phyloP scores from a whole-genome alignment of 2,329 filamentous ascomycete species.

The Cercospora sesami region DNA sequence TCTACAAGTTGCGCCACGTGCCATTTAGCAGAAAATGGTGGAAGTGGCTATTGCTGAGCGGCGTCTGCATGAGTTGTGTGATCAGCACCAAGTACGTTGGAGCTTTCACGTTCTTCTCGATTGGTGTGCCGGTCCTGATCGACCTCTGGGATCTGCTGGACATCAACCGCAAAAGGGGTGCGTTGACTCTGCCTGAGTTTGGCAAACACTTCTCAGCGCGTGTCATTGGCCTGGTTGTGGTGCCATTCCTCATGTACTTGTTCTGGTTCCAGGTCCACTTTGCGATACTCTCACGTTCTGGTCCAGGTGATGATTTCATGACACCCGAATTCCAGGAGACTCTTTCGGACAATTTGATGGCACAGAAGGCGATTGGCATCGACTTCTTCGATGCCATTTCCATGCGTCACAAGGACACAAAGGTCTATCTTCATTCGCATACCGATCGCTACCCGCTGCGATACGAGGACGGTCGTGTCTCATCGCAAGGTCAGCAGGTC shows the following conservation, averaged over 20 bases:
- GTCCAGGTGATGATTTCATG: slow-evolving; percentile 98
- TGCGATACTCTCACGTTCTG: slow-evolving; percentile 79
- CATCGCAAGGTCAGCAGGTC: slow-evolving; percentile 94
- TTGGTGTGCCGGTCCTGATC: slow-evolving; percentile 88
- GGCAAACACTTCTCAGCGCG: slow-evolving; percentile 87
- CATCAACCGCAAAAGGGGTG: slow-evolving; percentile 77
- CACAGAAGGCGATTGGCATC: slow-evolving; percentile 79
- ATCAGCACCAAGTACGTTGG: slow-evolving; percentile 99
- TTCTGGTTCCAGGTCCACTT: slow-evolving; percentile 99
- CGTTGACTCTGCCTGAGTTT: slow-evolving; percentile 77
- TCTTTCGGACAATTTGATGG: slow-evolving; percentile 89
- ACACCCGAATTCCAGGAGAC: slow-evolving; percentile 97
- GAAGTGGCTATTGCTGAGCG: slow-evolving; percentile 97
- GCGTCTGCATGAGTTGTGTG: slow-evolving; percentile 91
- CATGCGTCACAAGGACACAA: slow-evolving; percentile 95
- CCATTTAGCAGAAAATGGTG: slow-evolving; percentile 97
- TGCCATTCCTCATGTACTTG: slow-evolving; percentile 96
- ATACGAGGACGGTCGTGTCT: slow-evolving; percentile 96
- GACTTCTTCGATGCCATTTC: slow-evolving; percentile 88
- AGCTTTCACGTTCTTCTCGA: slow-evolving; percentile 93
- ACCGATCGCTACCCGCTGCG: slow-evolving; percentile 83
- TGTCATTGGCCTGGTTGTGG: slow-evolving; percentile 78
- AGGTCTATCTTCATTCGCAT: slow-evolving; percentile 93
- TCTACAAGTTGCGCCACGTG: slow-evolving; percentile 91
- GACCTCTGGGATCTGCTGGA: slow-evolving; percentile 95